Evolutionary conservation across 495 filamentous ascomycete species (phyloP), one percentile per base, ranked within the genome.

Genomic region (Penicillium salamii): DNA sequence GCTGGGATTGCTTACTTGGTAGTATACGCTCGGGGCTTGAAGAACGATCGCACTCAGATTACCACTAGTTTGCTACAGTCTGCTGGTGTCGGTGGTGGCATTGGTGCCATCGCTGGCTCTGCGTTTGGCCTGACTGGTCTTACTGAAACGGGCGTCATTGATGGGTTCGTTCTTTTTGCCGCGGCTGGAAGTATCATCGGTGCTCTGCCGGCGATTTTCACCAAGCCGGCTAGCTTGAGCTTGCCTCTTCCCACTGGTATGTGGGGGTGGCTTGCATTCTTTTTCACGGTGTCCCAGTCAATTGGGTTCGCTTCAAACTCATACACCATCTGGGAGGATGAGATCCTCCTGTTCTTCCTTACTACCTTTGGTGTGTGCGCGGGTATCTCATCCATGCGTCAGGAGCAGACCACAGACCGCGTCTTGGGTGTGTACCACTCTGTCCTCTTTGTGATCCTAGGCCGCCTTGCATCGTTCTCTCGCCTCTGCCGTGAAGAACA

Each of bases 251-350:
- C 92, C 0, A 81, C 62, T n/a, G 85, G 84, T 0, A 64, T 90
- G 43, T 97, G 91, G 92, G 88, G 90, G 14, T 89, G 89, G 84
- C 75, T 96, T 44, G 84, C 88, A 1, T 65, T 91, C 33, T 62
- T 91, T 20, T 89, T 96, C 54, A 92, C 91, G 0, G 64, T 89
- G 20, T 81, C 82, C 54, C 89, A 95, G 63, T 93, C 89, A 13
- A 69, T 89, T 53, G 92, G 91, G 31, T 97, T 97, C 67, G 93
- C 90, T 0, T 92, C 93, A 4, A 99, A 97, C 63, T 97, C 93
- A 2, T 99, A 90, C 68, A 97, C 92, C 5, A 96, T 99, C 53
- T 97, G 95, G 95, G 93, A 99, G 71, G 95, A 97, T 57, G 87
- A 90, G 14, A 96, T 95, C 37, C 76, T 95, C n/a, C 71, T 91